These are phyloP conservation scores for Xerocomus brunneocitrinus DNA, from an alignment of 768 basidiomycete genomes.

Conservation along the genomic window DNA sequence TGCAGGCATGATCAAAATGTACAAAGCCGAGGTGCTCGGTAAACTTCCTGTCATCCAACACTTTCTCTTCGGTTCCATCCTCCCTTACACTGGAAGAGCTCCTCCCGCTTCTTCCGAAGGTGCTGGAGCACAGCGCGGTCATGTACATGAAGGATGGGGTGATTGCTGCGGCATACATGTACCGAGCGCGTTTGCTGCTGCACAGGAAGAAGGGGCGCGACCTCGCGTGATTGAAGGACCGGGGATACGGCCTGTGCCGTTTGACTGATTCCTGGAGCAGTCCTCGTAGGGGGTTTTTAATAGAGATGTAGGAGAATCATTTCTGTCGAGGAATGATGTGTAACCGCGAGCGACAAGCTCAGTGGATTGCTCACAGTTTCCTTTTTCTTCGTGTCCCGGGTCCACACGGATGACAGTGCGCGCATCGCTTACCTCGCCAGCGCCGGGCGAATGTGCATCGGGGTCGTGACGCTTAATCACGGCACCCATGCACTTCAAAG, in stretches of 20 bases:
- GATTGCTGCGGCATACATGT: constrained; percentile 91
- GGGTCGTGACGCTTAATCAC: too few species aligned
- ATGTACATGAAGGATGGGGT: constrained; percentile 63
- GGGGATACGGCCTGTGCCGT: constrained; percentile 73
- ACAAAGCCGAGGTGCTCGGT: constrained; percentile 87
- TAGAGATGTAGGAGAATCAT: background rate
- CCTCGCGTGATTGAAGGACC: constrained; percentile 48
- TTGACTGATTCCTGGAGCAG: constrained; percentile 40
- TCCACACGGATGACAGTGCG: too few species aligned
- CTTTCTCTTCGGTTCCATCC: constrained; percentile 86
- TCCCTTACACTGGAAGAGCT: constrained; percentile 60
- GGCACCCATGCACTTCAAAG: too few species aligned
- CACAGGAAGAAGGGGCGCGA: constrained; percentile 38
- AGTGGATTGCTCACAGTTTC: too few species aligned
- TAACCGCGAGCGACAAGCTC: too few species aligned
- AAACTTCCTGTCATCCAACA: constrained; percentile 97
- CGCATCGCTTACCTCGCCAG: too few species aligned
- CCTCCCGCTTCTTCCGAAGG: constrained; percentile 30
- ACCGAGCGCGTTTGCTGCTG: constrained; percentile 78
- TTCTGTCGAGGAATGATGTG: too few species aligned
- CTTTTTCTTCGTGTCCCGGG: too few species aligned
- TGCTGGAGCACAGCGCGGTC: constrained; percentile 15
- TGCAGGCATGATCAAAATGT: constrained; percentile 97
- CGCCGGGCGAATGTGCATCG: too few species aligned
- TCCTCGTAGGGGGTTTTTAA: too few species aligned